Conservation (phyloP, 176 grass and related monocot genomes). For the Oryza coarctata region DNA sequence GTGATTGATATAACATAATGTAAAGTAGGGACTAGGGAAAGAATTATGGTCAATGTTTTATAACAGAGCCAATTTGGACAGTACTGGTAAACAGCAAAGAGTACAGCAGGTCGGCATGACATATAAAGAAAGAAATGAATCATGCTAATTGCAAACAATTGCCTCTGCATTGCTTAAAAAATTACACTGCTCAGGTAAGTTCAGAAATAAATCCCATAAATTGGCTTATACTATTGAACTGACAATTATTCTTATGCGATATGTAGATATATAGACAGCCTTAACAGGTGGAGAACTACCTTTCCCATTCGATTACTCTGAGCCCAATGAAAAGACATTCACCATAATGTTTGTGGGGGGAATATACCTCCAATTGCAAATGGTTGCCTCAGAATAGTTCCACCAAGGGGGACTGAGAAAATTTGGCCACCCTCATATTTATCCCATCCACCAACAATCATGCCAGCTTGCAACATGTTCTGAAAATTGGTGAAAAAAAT, state of each 20-base stretch:
- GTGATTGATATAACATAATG: neutral
- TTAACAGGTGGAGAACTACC: neutral
- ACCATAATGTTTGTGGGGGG: neutral
- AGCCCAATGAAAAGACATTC: neutral
- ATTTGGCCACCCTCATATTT: slow-evolving; percentile 97
- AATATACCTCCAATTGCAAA: slow-evolving; percentile 93
- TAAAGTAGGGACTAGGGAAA: neutral
- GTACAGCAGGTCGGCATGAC: neutral
- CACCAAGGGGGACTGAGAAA: slow-evolving; percentile 88
- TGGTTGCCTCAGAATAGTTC: slow-evolving; percentile 78
- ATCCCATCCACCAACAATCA: slow-evolving; percentile 98
- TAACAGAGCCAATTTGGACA: neutral
- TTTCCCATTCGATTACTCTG: neutral
- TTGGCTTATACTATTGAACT: neutral
- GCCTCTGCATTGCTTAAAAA: neutral
- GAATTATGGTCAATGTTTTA: neutral
- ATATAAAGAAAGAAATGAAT: neutral
- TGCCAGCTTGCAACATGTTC: slow-evolving; percentile 96
- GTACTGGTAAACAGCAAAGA: neutral
- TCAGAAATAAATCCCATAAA: neutral
- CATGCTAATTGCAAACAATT: neutral
- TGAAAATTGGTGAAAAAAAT: slow-evolving; percentile 34
- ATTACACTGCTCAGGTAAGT: neutral
- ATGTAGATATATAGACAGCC: neutral
- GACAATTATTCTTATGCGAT: neutral